Base-by-base conservation (phyloP, 2,329 filamentous ascomycete genomes). In the Fusarium gaditjirri region DNA sequence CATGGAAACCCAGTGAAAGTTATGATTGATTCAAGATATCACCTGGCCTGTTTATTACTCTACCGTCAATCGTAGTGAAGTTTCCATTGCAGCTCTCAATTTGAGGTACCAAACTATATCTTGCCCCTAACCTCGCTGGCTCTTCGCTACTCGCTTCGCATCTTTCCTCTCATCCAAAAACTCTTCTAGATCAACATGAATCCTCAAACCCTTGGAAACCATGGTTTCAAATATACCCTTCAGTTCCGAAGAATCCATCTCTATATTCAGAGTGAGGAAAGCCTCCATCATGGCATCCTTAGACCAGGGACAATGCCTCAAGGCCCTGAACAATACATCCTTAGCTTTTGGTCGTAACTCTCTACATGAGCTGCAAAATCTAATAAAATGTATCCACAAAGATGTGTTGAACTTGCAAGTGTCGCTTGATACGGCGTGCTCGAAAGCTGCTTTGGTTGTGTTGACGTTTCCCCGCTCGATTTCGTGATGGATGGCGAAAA, bases 401-500 rank as follows among this genome's bases (percentile, higher is more conserved):
- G 79, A 78, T 2, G 81, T 75, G 50, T 83, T 86, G 41, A 80
- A 79, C 33, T 76, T 80, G 76, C 83, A 83, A 14, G 71, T 71
- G 8, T 83, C 81, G 55, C 81, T 82, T 3, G 78, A 78, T 4
- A 90, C 75, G 2, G 87, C 86, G n/a, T 83, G 82, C 74, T 88
- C 87, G 59, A 89, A 88, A 0, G 86, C 87, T 2, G 84, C 82
- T 42, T 82, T 83, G 1, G 85, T 81, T 1, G 87, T 86, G 73
- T 89, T 84, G 8, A 79, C 77, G 60, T 86, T 88, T 10, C 86
- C 87, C 16, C 78, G 79, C 23, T 76, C 78, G 21, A 85, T 77
- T 74, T 89, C 88, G 74, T 88, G 83, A n/a, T 81, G 79, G 52
- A 90, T 84, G 27, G 86, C 83, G 76, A 89, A 88, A 17, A 85